A percentile compares a stretch with the other conserved stretches of the same genome.
These are phyloP conservation scores for Phyllostachys edulis DNA, from an alignment of 176 grass and related monocot species.

Conservation along the genomic window DNA sequence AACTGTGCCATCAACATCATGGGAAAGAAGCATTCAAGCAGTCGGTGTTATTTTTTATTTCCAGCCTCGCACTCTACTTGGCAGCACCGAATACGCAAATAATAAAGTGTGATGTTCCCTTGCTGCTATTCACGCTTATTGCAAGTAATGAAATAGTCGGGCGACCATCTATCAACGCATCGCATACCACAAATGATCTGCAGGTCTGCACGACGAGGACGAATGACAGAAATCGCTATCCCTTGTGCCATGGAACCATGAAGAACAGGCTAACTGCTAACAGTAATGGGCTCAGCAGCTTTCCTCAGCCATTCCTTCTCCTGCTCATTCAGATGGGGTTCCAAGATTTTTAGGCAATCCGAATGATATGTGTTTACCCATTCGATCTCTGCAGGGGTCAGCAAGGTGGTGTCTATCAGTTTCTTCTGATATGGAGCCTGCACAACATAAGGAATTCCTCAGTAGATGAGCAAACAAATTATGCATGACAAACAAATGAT, in stretches of 20 bases:
- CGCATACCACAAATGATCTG: background rate
- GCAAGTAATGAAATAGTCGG: background rate
- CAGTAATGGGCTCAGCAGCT: constrained; percentile 60
- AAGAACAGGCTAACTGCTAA: constrained; percentile 18
- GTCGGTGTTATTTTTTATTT: background rate
- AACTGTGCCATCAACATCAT: background rate
- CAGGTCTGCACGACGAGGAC: background rate
- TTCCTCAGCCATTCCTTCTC: constrained; percentile 83
- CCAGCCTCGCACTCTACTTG: background rate
- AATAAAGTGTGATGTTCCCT: background rate
- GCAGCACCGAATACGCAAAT: background rate
- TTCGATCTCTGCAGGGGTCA: constrained; percentile 69
- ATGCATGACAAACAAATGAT: background rate
- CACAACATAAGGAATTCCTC: constrained; percentile 6
- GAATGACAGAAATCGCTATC: background rate
- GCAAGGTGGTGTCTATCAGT: constrained; percentile 58
- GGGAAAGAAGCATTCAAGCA: background rate
- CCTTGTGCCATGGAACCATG: background rate
- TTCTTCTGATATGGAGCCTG: constrained; percentile 92
- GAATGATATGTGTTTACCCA: constrained; percentile 84
- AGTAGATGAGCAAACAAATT: background rate
- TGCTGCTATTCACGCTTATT: constrained; percentile 10
- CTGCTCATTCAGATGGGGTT: constrained; percentile 54
- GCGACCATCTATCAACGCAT: constrained; percentile 2
- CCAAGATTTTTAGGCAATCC: constrained; percentile 57